Evolutionary conservation across 2,329 filamentous ascomycete species (phyloP).

Genomic region (Ceratocystis lukuohia): DNA sequence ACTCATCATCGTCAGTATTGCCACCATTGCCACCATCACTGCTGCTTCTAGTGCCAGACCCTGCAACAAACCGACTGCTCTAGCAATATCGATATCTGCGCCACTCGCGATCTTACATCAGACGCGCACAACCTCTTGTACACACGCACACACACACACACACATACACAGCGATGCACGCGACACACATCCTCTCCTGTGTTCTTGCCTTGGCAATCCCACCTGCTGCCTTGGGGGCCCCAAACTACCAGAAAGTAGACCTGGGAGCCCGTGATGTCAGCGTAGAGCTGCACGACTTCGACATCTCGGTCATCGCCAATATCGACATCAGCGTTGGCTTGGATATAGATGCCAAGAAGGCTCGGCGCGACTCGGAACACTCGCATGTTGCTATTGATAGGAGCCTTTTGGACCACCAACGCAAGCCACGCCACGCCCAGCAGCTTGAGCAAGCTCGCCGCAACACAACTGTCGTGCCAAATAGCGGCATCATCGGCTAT

Average conservation of each 20-base stretch:
- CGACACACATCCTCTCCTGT: constrained; percentile 3
- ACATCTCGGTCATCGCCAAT: not conserved
- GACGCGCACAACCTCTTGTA: not conserved
- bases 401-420: not conserved
- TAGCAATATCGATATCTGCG: not conserved
- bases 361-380: not conserved
- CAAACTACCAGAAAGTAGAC: not conserved
- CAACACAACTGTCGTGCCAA: not conserved
- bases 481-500: constrained; percentile 13
- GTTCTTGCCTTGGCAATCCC: not conserved
- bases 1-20: not conserved
- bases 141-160: not conserved
- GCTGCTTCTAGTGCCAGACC: not conserved
- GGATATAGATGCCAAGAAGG: not conserved
- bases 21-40: not conserved
- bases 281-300: not conserved
- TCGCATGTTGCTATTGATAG: not conserved
- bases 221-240: not conserved
- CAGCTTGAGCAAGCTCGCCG: not conserved
- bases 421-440: not conserved
- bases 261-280: not conserved
- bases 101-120: too few relatives aligned
- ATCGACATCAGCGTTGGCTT: not conserved
- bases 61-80: not conserved
- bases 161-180: not conserved